Evolutionary conservation across 1,284 basidiomycete species (phyloP).

Genomic region (Coniferiporia sulphurascens): DNA sequence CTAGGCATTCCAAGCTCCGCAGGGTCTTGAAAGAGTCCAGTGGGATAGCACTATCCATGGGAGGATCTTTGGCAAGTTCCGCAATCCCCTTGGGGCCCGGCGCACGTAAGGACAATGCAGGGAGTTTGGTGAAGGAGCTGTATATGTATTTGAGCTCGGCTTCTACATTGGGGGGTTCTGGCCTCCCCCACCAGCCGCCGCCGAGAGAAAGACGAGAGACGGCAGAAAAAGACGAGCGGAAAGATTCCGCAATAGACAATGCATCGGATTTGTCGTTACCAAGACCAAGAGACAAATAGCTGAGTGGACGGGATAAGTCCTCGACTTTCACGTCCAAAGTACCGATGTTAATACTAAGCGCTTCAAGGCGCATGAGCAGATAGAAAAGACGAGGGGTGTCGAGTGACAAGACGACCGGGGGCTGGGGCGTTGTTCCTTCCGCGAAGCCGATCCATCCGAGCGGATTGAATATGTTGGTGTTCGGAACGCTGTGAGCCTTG

Average conservation of each 20-base stretch:
- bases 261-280: constrained; percentile 64
- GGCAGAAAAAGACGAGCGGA: constrained; percentile 73
- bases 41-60: constrained; percentile 72
- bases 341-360: constrained; percentile 67
- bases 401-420: constrained; percentile 61
- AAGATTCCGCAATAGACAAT: constrained; percentile 65
- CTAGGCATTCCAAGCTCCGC: constrained; percentile 65
- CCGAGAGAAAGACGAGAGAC: constrained; percentile 74
- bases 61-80: constrained; percentile 69
- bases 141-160: constrained; percentile 80
- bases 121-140: constrained; percentile 84
- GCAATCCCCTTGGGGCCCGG: constrained; percentile 60
- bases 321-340: constrained; percentile 76
- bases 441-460: constrained; percentile 56
- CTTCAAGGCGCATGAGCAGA: constrained; percentile 82
- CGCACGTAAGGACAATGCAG: constrained; percentile 62
- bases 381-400: constrained; percentile 87
- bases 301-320: constrained; percentile 68
- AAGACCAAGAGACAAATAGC: constrained; percentile 59
- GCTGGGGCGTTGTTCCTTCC: constrained; percentile 32
- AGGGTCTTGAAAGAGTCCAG: constrained; percentile 83
- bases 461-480: constrained; percentile 50
- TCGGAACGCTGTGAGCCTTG: constrained; percentile 36
- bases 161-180: constrained; percentile 57
- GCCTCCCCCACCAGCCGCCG: constrained; percentile 61